Base-by-base conservation (phyloP, 345 rosid genomes). In the Corymbia maculata region DNA sequence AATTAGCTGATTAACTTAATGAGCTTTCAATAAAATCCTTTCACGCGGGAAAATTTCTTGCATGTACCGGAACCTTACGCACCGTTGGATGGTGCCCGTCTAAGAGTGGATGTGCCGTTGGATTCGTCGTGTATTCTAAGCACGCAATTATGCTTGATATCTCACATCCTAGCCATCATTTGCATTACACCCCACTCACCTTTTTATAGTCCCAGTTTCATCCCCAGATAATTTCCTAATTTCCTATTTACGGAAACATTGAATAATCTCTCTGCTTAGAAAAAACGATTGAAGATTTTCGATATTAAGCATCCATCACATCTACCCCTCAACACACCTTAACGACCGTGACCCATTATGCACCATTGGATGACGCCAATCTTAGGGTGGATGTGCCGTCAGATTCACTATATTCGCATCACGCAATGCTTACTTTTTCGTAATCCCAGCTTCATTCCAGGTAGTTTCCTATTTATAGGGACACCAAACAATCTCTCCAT, bases 401-500 rank as follows among this genome's bases (percentile, higher is more conserved):
- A 19, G 42, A 66, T 4, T 66, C 1, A 1, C 8, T 1, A 5
- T 66, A 14, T 7, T 15, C 6, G 15, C 36, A 6, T 44, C 79
- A 68, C 44, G 42, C 44, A 30, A 4, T 30, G n/a, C 36, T 64
- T 17, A n/a, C 36, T 12, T 9, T 30, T 66, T 66, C 44, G 7
- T 15, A 66, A 15, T 64, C 75, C 75, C 9, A 64, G 3, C n/a
- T 64, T 64, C 15, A 64, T 13, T 17, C 75, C 75, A n/a, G 7
- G n/a, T 64, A 13, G 15, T 64, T 64, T 64, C 2, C 9, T n/a
- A 15, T 0, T 0, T n/a, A 16, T 0, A 32, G 9, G n/a, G n/a
- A n/a, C 7, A n/a, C 42, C 9, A 1, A 13, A n/a, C 5, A 66
- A 68, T 68, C 11, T 30, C 1, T 30, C 79, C 11, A 2, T 15